Evolutionary conservation across 2,329 filamentous ascomycete species (phyloP).

Genomic region (Fusarium torreyae): DNA sequence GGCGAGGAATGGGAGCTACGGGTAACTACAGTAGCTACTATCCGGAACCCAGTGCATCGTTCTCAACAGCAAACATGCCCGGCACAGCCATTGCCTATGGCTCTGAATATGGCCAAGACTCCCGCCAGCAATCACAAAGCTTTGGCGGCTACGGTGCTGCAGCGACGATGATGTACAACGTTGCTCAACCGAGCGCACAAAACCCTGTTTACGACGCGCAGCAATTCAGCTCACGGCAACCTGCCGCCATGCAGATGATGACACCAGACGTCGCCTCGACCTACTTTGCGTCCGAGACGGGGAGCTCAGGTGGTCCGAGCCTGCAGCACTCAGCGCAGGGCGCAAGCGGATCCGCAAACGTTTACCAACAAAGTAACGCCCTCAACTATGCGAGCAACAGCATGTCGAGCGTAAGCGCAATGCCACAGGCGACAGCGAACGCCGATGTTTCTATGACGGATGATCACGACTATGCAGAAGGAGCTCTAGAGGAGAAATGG

Average conservation of each 20-base stretch:
- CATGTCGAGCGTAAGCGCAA: conserved; percentile 63
- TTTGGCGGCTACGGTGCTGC: conserved; percentile 72
- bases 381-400: conserved; percentile 64
- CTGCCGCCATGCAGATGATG: conserved; percentile 82
- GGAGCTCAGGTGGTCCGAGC: conserved; percentile 68
- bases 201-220: conserved; percentile 81
- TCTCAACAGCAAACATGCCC: conserved; percentile 71
- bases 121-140: conserved; percentile 68
- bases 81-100: conserved; percentile 70
- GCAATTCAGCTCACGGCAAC: conserved; percentile 82
- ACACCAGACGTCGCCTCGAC: conserved; percentile 68
- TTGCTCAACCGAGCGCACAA: conserved; percentile 74
- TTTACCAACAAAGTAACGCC: conserved; percentile 77
- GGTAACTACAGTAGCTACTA: conserved; percentile 73
- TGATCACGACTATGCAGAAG: conserved; percentile 71
- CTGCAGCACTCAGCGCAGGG: conserved; percentile 66
- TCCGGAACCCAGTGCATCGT: conserved; percentile 66
- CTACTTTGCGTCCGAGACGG: conserved; percentile 72
- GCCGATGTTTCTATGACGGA: conserved; percentile 65
- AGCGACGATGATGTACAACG: conserved; percentile 84
- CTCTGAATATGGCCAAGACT: conserved; percentile 75
- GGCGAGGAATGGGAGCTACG: conserved; percentile 68
- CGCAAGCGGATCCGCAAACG: conserved; percentile 65
- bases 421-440: conserved; percentile 58
- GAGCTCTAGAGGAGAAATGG: conserved; percentile 78